phyloP scores from a whole-genome alignment of 495 filamentous ascomycete species.

The Tricharina praecox region DNA sequence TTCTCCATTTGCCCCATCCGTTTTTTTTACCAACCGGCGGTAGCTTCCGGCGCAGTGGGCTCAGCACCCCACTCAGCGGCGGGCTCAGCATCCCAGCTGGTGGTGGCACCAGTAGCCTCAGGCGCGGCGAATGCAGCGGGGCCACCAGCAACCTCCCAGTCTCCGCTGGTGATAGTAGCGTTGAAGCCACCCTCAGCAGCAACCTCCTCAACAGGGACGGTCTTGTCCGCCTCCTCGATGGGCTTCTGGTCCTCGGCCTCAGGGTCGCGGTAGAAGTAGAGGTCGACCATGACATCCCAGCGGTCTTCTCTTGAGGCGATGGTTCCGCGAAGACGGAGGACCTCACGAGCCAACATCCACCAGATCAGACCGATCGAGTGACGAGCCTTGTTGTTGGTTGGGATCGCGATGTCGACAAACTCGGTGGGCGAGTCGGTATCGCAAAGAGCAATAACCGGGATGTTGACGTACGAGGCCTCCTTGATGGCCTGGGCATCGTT shows the following conservation, averaged over 20 bases:
- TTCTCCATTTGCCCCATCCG: too few relatives aligned
- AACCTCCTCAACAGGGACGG: slow-evolving; percentile 55
- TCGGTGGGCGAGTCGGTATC: slow-evolving; percentile 99
- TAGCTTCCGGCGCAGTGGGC: slow-evolving; percentile 28
- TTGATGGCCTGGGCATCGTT: slow-evolving; percentile 99
- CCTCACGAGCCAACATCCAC: slow-evolving; percentile 99
- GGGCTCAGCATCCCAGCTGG: slow-evolving; percentile 67
- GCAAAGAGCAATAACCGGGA: slow-evolving; percentile 96
- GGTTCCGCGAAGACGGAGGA: slow-evolving; percentile 92
- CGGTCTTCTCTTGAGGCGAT: slow-evolving; percentile 82
- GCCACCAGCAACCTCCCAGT: slow-evolving; percentile 55
- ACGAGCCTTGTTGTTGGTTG: slow-evolving; percentile 99
- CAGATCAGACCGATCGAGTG: slow-evolving; percentile 95
- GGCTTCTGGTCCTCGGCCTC: slow-evolving; percentile 62
- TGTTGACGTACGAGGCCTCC: slow-evolving; percentile 99
- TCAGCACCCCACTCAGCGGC: slow-evolving; percentile 55
- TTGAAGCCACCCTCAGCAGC: slow-evolving; percentile 65
- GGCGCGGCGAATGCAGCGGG: slow-evolving; percentile 42
- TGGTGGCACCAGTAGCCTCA: slow-evolving; percentile 39
- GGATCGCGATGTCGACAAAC: slow-evolving; percentile 98
- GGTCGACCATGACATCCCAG: slow-evolving; percentile 98
- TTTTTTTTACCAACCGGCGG: slow-evolving; percentile 25
- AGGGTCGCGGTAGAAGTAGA: slow-evolving; percentile 99
- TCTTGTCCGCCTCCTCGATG: slow-evolving; percentile 41
- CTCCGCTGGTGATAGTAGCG: slow-evolving; percentile 34